Base-by-base conservation (phyloP, 202 grass and related monocot species). In the Schoenoplectus triqueter region DNA sequence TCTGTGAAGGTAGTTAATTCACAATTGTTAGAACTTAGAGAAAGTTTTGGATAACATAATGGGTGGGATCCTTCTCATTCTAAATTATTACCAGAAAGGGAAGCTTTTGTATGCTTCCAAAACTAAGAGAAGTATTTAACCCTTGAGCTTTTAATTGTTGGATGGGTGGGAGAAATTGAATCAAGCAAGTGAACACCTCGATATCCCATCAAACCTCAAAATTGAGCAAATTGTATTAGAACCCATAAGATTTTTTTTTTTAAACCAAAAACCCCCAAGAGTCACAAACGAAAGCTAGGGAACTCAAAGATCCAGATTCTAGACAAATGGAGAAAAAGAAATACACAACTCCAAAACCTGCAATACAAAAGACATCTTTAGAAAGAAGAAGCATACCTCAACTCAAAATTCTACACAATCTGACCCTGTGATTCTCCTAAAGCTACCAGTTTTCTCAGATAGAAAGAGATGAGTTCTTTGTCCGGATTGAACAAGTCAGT, bases 141-240 rank as follows among this genome's bases (percentile, higher is more conserved):
- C 31, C 31, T 31, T 31, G 31, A 31, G 31, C 31, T 31, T 31
- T 31, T 31, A 31, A 31, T 31, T 31, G 31, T 31, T 31, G 31
- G 31, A 31, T 31, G 31, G 31, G 31, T 31, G 31, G 31, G 31
- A 31, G 31, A 31, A 31, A 31, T 31, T 31, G 31, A 31, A 31
- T 31, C 31, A 31, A 31, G 31, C 31, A 31, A 31, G 31, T 31
- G 31, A 31, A 31, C 31, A 31, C 31, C 31, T 31, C 31, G 31
- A 31, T 31, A 31, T 31, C 31, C 31, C 31, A 31, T 31, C 31
- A 31, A 31, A 31, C 31, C 31, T 31, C 31, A 31, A 78, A 59
- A 78, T 44, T 78, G 3, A 78, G 75, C 40, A 78, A 57, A 77
- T 57, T 77, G 51, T 57, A 41, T 18, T 40, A 77, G n/a, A 55